A percentile compares a stretch with the other conserved stretches of the same genome.
Evolutionary conservation across 495 filamentous ascomycete species (phyloP).

Genomic region (Aspergillus egyptiacus): DNA sequence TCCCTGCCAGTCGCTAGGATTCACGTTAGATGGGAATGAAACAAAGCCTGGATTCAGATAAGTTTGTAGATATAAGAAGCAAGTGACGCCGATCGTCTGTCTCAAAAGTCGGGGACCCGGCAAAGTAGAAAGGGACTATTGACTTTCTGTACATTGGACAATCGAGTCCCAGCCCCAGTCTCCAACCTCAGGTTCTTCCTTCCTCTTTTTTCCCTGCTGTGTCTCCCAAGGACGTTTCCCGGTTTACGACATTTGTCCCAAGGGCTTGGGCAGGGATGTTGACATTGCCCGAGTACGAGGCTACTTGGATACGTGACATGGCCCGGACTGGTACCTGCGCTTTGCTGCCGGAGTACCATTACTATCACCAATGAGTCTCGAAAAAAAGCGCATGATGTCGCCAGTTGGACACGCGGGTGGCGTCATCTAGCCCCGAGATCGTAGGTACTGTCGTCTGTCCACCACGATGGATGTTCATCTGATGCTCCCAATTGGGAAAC

Average conservation of each 20-base stretch:
- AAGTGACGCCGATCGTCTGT: no score
- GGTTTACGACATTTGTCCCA: no score
- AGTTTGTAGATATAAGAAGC: no score
- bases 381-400: constrained; percentile 11
- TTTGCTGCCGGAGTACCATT: neutral
- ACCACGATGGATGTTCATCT: constrained; percentile 11
- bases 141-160: no score
- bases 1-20: no score
- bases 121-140: no score
- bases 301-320: no score
- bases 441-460: neutral
- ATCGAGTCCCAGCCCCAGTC: no score
- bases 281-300: neutral
- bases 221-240: no score
- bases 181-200: no score
- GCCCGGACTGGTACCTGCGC: constrained; percentile 8
- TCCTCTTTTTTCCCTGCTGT: no score
- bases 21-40: constrained; percentile 3
- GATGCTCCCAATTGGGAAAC: neutral
- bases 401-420: constrained; percentile 12
- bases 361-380: neutral
- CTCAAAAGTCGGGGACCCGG: no score
- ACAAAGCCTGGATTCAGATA: neutral
- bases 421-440: constrained; percentile 6
- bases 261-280: neutral